A percentile compares a stretch with the other conserved stretches of the same genome.
These are phyloP conservation scores for Magnaporthiopsis incrustans DNA, from an alignment of 2,329 filamentous ascomycete species.

Conservation along the genomic window DNA sequence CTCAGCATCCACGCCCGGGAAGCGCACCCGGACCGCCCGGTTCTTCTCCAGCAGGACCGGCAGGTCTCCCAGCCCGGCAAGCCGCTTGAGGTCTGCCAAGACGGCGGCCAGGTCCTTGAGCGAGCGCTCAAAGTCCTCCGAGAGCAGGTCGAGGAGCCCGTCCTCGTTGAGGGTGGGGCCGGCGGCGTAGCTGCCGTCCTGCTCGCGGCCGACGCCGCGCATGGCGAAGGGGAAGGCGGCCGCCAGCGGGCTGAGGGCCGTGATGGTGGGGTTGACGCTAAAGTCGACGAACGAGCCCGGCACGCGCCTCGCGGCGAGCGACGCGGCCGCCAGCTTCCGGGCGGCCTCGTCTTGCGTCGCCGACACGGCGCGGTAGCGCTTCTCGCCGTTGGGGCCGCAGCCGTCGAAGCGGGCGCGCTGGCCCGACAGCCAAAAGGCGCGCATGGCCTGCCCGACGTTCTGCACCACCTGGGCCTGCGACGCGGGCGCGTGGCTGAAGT, in stretches of 20 bases:
- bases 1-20: slow-evolving; percentile 80
- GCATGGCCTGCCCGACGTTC: slow-evolving; percentile 88
- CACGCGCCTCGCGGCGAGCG: slow-evolving; percentile 29
- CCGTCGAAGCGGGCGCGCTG: slow-evolving; percentile 85
- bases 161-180: slow-evolving; percentile 66
- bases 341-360: slow-evolving; percentile 64
- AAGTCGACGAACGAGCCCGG: slow-evolving; percentile 87
- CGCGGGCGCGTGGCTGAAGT: slow-evolving; percentile 84
- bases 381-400: slow-evolving; percentile 62
- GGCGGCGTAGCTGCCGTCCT: slow-evolving; percentile 17
- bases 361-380: slow-evolving; percentile 71
- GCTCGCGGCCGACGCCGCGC: slow-evolving; percentile 23
- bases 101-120: slow-evolving; percentile 75
- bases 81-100: slow-evolving; percentile 70
- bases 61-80: slow-evolving; percentile 73
- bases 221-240: slow-evolving; percentile 37
- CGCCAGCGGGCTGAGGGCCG: slow-evolving; percentile 55
- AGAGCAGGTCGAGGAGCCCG: slow-evolving; percentile 76
- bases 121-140: slow-evolving; percentile 79
- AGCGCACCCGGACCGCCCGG: slow-evolving; percentile 64
- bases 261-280: slow-evolving; percentile 78
- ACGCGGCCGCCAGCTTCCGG: slow-evolving; percentile 51
- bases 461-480: slow-evolving; percentile 84
- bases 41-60: slow-evolving; percentile 66
- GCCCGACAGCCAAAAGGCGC: slow-evolving; percentile 87